Percentiles rank a stretch among this genome's conserved stretches.
Conservation (phyloP, 331 rosid species). For the Cydonia oblonga region DNA sequence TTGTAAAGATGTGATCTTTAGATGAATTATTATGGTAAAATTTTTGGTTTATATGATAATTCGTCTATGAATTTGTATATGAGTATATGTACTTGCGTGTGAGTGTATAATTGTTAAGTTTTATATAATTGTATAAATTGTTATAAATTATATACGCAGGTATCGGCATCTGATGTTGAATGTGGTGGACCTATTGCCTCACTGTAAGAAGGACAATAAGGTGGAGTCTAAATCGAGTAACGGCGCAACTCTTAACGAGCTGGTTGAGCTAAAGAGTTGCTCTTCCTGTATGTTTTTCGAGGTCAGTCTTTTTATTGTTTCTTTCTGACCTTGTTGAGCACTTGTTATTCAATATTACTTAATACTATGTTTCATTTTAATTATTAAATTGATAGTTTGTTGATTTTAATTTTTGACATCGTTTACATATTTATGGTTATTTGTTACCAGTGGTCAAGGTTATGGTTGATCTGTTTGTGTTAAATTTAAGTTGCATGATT, state of each 20-base stretch:
- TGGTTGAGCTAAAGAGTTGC: conserved; percentile 64
- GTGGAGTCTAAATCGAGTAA: conserved; percentile 63
- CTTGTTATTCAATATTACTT: not conserved
- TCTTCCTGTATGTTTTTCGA: conserved; percentile 80
- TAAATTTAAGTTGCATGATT: not conserved
- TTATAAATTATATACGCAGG: conserved; percentile 20
- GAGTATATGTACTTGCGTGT: not conserved
- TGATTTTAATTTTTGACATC: not conserved
- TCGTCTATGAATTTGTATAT: no score
- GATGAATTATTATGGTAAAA: not conserved
- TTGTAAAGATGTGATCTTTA: not conserved
- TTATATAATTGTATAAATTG: not conserved
- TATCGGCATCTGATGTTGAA: conserved; percentile 98
- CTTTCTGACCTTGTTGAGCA: not conserved
- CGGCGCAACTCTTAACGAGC: conserved; percentile 70
- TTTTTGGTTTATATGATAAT: not conserved
- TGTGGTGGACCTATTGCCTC: conserved; percentile 79
- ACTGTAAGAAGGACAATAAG: conserved; percentile 86
- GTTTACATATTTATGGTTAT: not conserved
- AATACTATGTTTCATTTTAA: not conserved
- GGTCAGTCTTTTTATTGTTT: conserved; percentile 24
- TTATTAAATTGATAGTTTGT: not conserved
- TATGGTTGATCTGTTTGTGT: not conserved
- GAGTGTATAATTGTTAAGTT: not conserved
- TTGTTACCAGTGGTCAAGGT: not conserved